A percentile compares a stretch with the other conserved stretches of the same genome.
These are phyloP conservation scores for Neurospora discreta DNA, from an alignment of 495 filamentous ascomycete genomes.

Conservation along the genomic window DNA sequence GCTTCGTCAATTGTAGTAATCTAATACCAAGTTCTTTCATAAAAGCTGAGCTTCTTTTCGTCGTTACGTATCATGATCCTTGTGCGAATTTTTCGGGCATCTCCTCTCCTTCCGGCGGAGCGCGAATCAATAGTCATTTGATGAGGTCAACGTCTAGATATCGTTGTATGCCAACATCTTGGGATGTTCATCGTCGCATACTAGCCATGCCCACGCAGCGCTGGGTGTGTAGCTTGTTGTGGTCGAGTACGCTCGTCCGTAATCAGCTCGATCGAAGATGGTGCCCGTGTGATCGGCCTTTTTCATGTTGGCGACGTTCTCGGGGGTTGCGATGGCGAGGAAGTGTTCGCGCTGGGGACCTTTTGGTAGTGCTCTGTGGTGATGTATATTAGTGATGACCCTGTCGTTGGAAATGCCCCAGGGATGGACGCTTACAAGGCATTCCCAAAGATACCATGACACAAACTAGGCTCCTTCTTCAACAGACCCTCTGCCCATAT, in stretches of 20 bases:
- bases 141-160: constrained; percentile 3
- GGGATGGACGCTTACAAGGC: constrained; percentile 41
- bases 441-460: constrained; percentile 56
- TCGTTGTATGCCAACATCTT: constrained; percentile 19
- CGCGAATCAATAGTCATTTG: not conserved
- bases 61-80: not conserved
- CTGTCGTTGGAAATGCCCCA: no score
- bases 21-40: not conserved
- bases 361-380: constrained; percentile 18
- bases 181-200: constrained; percentile 8
- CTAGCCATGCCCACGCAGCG: constrained; percentile 22
- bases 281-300: constrained; percentile 20
- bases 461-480: constrained; percentile 52
- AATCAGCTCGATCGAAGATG: constrained; percentile 20
- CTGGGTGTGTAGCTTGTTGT: constrained; percentile 18
- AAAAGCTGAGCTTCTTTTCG: not conserved
- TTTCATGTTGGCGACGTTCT: constrained; percentile 38
- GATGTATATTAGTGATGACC: no score
- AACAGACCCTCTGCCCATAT: constrained; percentile 43
- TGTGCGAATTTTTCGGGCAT: not conserved
- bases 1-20: not conserved
- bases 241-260: constrained; percentile 16
- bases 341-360: constrained; percentile 33
- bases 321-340: constrained; percentile 38
- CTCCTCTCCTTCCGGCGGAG: not conserved